Base-by-base conservation (phyloP, 2,329 filamentous ascomycete genomes). In the Pseudogymnoascus pannorum region DNA sequence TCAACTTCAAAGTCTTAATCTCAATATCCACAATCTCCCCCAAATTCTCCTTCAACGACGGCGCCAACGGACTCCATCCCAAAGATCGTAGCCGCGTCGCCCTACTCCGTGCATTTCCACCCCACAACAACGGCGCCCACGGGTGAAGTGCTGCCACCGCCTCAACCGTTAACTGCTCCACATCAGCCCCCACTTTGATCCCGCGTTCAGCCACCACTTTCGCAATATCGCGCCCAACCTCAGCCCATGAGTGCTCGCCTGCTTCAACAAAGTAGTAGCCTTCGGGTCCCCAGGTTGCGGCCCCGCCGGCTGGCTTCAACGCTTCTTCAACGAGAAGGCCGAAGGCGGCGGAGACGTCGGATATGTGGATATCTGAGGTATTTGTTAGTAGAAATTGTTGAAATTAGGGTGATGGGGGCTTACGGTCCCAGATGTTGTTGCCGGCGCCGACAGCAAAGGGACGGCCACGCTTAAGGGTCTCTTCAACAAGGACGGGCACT, bases 181-280 rank as follows among this genome's bases (percentile, higher is more conserved):
- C 40, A 40, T 66, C 66, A 9, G 12, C 48, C 2, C 36, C 60
- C 6, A 16, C 20, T 20, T 82, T 74, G 29, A 79, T 72, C 1
- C 78, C 78, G 69, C 78, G 75, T 66, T 79, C 75, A 51, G 75
- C 71, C 5, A 80, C 78, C 60, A 77, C 73, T 40, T 79, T 73
- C 2, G 76, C 77, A 58, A 83, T 74, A 14, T 69, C 69, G 60
- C 72, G 70, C 4, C 74, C 68, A 11, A 82, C 61, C 4, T 84
- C 78, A 1, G 76, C 77, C 81, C 81, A 86, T 5, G 57, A 38
- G 54, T 57, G 77, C 60, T 80, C 76, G 1, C 81, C 81, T 59
- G 77, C 79, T 69, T 85, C 83, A 4, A 77, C 74, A 42, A 85
- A 79, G 68, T 83, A 85, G 68, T 84, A 85, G 6, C 78, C 81